phyloP scores from a whole-genome alignment of 139 green algal genomes.

The Chlamydomonas applanata region DNA sequence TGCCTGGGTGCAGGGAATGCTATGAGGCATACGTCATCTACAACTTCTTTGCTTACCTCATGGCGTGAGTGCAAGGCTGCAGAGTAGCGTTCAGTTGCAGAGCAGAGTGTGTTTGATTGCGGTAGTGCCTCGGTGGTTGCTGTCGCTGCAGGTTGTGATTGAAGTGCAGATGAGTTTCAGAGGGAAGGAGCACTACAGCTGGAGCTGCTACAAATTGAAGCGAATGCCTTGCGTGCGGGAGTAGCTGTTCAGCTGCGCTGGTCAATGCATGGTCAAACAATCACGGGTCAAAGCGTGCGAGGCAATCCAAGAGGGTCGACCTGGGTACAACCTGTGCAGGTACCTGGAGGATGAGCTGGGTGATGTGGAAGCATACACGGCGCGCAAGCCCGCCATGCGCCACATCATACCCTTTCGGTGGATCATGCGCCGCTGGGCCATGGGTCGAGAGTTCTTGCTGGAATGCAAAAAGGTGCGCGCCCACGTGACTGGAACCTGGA shows the following conservation, averaged over 20 bases:
- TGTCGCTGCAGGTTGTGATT: too few relatives aligned
- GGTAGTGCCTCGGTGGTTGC: too few relatives aligned
- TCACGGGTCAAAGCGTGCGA: background rate
- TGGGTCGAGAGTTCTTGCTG: conserved; percentile 67
- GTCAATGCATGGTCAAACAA: background rate
- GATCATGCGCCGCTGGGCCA: conserved; percentile 47
- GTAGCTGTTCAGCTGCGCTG: background rate
- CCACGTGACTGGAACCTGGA: too few relatives aligned
- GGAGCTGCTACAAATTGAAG: too few relatives aligned
- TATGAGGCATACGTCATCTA: conserved; percentile 96
- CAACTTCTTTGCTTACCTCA: conserved; percentile 92
- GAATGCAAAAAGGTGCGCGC: conserved; percentile 63
- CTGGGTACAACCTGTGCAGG: background rate
- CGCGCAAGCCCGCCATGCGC: conserved; percentile 47
- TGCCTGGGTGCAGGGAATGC: too few relatives aligned
- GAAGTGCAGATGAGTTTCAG: too few relatives aligned
- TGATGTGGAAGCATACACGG: conserved; percentile 65
- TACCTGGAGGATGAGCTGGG: conserved; percentile 79
- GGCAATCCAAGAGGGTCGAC: too few relatives aligned
- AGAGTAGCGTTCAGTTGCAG: too few relatives aligned
- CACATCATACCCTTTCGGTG: conserved; percentile 58
- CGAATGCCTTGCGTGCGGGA: too few relatives aligned
- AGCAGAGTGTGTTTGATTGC: too few relatives aligned
- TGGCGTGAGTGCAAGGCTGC: conserved; percentile 70
- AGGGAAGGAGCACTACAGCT: too few relatives aligned